These are phyloP conservation scores for Gloeophyllum trabeum DNA, from an alignment of 768 basidiomycete genomes.

Conservation along the genomic window DNA sequence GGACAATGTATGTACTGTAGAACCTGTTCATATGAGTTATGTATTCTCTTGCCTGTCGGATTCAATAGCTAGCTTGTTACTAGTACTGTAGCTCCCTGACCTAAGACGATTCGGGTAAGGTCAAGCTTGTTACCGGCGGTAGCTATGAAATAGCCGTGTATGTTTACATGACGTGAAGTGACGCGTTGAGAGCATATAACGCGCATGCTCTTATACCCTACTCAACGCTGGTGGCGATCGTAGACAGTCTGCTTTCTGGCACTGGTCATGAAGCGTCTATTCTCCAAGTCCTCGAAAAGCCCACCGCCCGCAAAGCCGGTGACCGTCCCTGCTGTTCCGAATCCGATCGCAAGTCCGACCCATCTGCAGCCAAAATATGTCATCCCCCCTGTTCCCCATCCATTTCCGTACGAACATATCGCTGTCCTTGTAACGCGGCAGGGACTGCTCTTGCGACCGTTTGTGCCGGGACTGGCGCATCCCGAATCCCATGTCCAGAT, in stretches of 20 bases:
- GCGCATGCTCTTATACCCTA: no score
- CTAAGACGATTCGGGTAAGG: not conserved
- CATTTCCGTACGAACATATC: constrained; percentile 60
- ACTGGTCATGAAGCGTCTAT: constrained; percentile 20
- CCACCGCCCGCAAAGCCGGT: constrained; percentile 1
- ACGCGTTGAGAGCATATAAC: no score
- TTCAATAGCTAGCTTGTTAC: no score
- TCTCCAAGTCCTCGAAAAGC: constrained; percentile 12
- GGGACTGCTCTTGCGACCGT: constrained; percentile 61
- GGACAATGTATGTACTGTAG: no score
- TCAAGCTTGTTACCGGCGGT: no score
- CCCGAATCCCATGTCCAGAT: constrained; percentile 34
- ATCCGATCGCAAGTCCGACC: constrained; percentile 12
- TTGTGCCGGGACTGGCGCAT: constrained; percentile 21
- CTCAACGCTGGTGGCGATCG: no score
- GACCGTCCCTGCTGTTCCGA: constrained; percentile 3
- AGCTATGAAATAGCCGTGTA: no score
- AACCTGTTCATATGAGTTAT: no score
- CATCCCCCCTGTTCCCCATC: constrained; percentile 65
- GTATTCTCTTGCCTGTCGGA: no score
- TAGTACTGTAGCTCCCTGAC: not conserved
- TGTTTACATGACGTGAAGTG: not conserved
- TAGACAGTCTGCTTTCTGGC: not conserved
- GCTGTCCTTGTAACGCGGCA: constrained; percentile 44
- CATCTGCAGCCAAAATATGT: constrained; percentile 50